These are phyloP conservation scores for Escovopsis sp. DNA, from an alignment of 2,329 filamentous ascomycete genomes.

Conservation along the genomic window DNA sequence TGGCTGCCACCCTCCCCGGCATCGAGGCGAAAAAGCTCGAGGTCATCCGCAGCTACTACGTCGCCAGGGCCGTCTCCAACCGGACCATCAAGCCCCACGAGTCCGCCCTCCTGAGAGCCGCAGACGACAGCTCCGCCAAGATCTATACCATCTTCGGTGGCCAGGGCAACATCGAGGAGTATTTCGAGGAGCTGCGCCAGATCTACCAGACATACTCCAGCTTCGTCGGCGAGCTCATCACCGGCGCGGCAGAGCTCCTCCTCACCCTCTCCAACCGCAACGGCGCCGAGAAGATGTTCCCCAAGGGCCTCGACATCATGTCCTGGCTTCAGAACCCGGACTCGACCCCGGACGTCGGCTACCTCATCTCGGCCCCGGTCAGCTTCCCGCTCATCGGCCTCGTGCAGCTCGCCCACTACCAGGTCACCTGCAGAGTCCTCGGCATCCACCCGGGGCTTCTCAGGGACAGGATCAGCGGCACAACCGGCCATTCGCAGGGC, in stretches of 20 bases:
- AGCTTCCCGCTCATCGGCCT: conserved; percentile 93
- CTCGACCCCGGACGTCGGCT: conserved; percentile 82
- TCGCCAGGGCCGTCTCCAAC: conserved; percentile 68
- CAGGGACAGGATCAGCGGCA: conserved; percentile 68
- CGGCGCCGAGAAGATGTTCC: conserved; percentile 84
- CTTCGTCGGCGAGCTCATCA: conserved; percentile 76
- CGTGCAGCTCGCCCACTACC: conserved; percentile 90
- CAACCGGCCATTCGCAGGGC: conserved; percentile 93
- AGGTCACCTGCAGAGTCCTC: conserved; percentile 81
- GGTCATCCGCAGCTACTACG: conserved; percentile 83
- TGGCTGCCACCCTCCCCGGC: conserved; percentile 72
- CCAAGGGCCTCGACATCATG: conserved; percentile 92
- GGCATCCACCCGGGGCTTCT: conserved; percentile 82
- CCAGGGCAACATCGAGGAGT: conserved; percentile 98
- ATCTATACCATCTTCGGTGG: conserved; percentile 94
- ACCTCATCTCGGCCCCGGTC: conserved; percentile 85
- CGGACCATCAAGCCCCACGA: conserved; percentile 82
- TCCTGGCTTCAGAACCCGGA: conserved; percentile 83
- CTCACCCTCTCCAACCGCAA: conserved; percentile 70
- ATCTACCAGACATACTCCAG: conserved; percentile 82
- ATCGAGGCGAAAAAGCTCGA: conserved; percentile 86
- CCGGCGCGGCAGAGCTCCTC: conserved; percentile 70
- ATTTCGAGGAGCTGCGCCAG: conserved; percentile 92
- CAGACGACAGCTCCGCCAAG: conserved; percentile 65
- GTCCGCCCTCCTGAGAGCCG: conserved; percentile 81